Percentiles rank a stretch among this genome's conserved stretches.
Evolutionary conservation across 345 rosid species (phyloP).

Genomic region (Syzygium aromaticum): DNA sequence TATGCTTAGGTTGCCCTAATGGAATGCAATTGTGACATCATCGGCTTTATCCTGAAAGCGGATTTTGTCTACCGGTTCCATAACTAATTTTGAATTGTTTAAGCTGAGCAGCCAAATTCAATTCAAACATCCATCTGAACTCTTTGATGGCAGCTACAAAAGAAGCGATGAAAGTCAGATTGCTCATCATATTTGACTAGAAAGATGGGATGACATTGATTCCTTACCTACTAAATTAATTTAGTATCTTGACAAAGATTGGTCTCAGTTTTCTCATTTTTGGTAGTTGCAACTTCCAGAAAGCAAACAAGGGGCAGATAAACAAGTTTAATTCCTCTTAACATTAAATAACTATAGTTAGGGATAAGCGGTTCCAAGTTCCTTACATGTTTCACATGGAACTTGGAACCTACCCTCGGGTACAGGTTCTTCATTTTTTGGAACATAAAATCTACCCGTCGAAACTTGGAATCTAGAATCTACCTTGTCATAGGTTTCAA

Average conservation of each 20-base stretch:
- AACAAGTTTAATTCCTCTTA: neutral
- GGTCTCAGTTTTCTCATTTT: neutral
- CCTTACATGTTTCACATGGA: too few relatives aligned
- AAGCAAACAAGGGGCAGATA: neutral
- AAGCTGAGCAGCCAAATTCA: neutral
- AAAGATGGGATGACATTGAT: neutral
- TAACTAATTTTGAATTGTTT: neutral
- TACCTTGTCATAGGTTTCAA: too few relatives aligned
- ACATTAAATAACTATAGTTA: neutral
- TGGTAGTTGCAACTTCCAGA: neutral
- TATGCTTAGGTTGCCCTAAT: neutral
- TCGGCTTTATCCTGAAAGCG: neutral
- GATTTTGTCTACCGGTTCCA: neutral
- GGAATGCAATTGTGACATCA: neutral
- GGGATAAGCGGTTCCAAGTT: too few relatives aligned
- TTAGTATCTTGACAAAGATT: neutral
- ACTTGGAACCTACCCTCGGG: too few relatives aligned
- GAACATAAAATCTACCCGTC: too few relatives aligned
- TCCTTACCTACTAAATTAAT: neutral
- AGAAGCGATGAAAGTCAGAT: neutral
- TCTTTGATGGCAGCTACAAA: neutral
- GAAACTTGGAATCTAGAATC: too few relatives aligned
- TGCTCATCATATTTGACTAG: neutral
- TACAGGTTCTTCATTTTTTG: too few relatives aligned
- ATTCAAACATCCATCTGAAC: neutral